A percentile compares a stretch with the other conserved stretches of the same genome.
Conservation (phyloP, 805 yeast genomes). For the Schwanniomyces polymorphus region DNA sequence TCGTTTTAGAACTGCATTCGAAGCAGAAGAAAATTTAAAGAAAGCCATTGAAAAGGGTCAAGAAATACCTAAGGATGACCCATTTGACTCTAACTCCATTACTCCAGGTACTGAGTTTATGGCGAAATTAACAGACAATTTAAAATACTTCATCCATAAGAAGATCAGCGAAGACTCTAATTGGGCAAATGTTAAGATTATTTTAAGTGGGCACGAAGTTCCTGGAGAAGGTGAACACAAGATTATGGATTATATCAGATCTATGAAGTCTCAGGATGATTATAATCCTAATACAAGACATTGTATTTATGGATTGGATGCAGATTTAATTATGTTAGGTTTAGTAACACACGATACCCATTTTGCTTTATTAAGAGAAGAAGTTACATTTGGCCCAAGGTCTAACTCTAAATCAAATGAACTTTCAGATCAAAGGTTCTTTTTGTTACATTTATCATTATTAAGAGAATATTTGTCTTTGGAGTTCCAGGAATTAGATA, state of each 20-base stretch:
- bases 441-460: constrained; percentile 77
- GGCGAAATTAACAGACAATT: constrained; percentile 80
- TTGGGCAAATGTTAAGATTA: constrained; percentile 86
- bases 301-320: constrained; percentile 96
- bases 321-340: constrained; percentile 94
- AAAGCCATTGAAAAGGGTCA: constrained; percentile 75
- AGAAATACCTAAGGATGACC: constrained; percentile 76
- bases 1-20: constrained; percentile 87
- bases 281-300: constrained; percentile 94
- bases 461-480: constrained; percentile 88
- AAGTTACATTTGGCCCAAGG: constrained; percentile 80
- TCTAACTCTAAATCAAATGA: constrained; percentile 36
- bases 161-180: constrained; percentile 88
- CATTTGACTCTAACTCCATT: constrained; percentile 92
- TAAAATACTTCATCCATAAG: constrained; percentile 90
- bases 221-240: constrained; percentile 99
- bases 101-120: constrained; percentile 99
- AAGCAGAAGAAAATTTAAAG: constrained; percentile 76
- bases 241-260: constrained; percentile 89
- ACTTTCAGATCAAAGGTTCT: constrained; percentile 79
- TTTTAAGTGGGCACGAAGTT: constrained; percentile 92
- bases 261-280: constrained; percentile 65
- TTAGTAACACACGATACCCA: constrained; percentile 94
- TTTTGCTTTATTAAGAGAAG: constrained; percentile 90
- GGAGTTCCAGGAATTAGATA: constrained; percentile 75